Evolutionary conservation across 2,329 filamentous ascomycete species (phyloP), one percentile per base, ranked within the genome.

Genomic region (Colletotrichum cuscutae): DNA sequence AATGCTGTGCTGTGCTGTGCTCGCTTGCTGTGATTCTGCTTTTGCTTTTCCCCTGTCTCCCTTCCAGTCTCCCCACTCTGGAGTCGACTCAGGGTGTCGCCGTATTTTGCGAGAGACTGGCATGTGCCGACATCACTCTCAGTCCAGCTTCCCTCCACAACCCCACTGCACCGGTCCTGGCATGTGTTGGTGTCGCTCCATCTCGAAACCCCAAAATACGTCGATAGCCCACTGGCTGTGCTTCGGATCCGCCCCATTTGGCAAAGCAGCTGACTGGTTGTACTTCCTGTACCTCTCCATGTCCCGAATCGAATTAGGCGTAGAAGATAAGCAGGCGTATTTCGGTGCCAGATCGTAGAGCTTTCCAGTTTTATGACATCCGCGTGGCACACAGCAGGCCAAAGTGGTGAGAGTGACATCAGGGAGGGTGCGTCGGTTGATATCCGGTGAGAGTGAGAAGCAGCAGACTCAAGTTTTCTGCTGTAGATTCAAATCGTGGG

Each of bases 11-110:
- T 69, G 42, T 60, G 66, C 70, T 69, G 42, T 60, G 66, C 71
- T 71, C 71, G 71, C 71, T 73, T 56, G 71, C 71, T 65, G 60
- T 73, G 71, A 57, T 52, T 68, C 22, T 26, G 52, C 52, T 54
- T 62, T 59, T 52, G 24, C 28, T 52, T 59, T 54, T 59, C 32
- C 22, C 12, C 1, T 60, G 53, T 53, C 54, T 37, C 54, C 28
- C 61, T 49, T 37, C 15, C 22, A 49, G 19, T 22, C 42, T 4
- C 19, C 8, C 42, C 42, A n/a, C 2, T 22, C 42, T 19, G 37
- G 42, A 22, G 8, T 49, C 19, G 42, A 49, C 42, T 49, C 42
- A 49, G 42, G 42, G 8, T 22, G 42, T 49, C 42, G 42, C 42
- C 42, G 42, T 49, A 0, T 49, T 49, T 49, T 49, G 42, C 19